Percentiles rank a stretch among this genome's conserved stretches.
Conservation (phyloP, 2,329 filamentous ascomycete genomes). For the Nigrospora osmanthi region DNA sequence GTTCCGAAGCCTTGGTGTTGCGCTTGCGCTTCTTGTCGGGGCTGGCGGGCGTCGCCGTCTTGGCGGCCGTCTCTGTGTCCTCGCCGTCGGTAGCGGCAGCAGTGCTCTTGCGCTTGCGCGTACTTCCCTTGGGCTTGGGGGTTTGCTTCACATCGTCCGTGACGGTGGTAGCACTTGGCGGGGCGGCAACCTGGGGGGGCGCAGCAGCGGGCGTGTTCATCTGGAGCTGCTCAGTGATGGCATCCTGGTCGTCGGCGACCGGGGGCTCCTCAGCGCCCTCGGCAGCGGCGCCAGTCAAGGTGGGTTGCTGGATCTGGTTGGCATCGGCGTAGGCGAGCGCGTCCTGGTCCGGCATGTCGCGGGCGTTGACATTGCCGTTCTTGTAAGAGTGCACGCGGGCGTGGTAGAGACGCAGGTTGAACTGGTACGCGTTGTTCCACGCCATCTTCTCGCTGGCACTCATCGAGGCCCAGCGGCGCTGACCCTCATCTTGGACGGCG, state of each 20-base stretch:
- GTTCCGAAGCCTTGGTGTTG: constrained; percentile 46
- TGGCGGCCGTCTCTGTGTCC: constrained; percentile 29
- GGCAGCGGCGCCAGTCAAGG: constrained; percentile 24
- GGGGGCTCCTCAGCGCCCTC: constrained; percentile 24
- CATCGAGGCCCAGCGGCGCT: constrained; percentile 79
- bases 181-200: constrained; percentile 8
- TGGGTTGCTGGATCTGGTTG: constrained; percentile 45
- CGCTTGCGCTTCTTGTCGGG: constrained; percentile 59
- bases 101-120: constrained; percentile 50
- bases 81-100: constrained; percentile 33
- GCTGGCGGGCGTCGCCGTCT: constrained; percentile 37
- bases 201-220: constrained; percentile 24
- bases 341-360: constrained; percentile 54
- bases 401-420: constrained; percentile 59
- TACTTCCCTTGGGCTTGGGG: constrained; percentile 41
- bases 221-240: constrained; percentile 52
- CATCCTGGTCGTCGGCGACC: constrained; percentile 42
- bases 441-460: constrained; percentile 61
- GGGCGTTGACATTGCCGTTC: constrained; percentile 47
- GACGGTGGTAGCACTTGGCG: constrained; percentile 6
- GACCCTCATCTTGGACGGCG: constrained; percentile 81
- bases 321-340: constrained; percentile 54
- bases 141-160: constrained; percentile 44
- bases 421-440: constrained; percentile 61
- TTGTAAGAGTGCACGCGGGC: constrained; percentile 60